These are phyloP conservation scores for Thecaphora frezii DNA, from an alignment of 1,284 basidiomycete species.

Conservation along the genomic window DNA sequence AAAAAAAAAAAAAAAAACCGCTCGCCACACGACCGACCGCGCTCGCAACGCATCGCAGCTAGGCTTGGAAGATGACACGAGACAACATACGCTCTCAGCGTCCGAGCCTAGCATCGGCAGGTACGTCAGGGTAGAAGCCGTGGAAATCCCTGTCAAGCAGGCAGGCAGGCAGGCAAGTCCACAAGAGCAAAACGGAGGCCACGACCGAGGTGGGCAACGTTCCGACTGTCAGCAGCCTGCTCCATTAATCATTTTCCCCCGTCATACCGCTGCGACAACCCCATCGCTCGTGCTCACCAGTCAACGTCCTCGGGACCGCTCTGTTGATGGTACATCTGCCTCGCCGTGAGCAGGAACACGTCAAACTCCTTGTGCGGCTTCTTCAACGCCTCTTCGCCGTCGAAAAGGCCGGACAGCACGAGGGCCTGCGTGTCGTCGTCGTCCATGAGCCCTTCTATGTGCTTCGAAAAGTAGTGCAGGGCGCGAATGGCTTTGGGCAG, in stretches of 20 bases:
- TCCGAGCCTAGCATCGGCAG: not conserved
- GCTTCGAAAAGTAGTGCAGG: slow-evolving; percentile 3
- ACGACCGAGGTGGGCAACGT: too few species aligned
- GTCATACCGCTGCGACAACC: not conserved
- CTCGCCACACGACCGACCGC: too few species aligned
- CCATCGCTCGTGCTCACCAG: not conserved
- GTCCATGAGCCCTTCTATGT: not conserved
- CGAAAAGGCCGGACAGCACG: not conserved
- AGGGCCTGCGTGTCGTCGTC: not conserved
- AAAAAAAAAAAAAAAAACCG: too few species aligned
- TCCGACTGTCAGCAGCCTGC: not conserved
- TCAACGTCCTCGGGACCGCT: not conserved
- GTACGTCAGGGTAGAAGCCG: slow-evolving; percentile 1
- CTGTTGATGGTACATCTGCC: not conserved
- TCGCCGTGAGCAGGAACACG: not conserved
- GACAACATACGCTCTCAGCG: not conserved
- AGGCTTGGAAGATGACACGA: too few species aligned
- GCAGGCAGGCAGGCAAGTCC: too few species aligned
- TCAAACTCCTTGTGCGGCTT: not conserved
- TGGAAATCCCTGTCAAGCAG: not conserved
- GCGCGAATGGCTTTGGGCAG: slow-evolving; percentile 23
- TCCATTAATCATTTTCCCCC: too few species aligned
- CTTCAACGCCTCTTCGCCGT: not conserved
- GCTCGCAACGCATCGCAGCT: too few species aligned
- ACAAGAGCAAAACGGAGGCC: too few species aligned